Conservation (phyloP, 2,329 filamentous ascomycete genomes). For the Zarea fungicola region DNA sequence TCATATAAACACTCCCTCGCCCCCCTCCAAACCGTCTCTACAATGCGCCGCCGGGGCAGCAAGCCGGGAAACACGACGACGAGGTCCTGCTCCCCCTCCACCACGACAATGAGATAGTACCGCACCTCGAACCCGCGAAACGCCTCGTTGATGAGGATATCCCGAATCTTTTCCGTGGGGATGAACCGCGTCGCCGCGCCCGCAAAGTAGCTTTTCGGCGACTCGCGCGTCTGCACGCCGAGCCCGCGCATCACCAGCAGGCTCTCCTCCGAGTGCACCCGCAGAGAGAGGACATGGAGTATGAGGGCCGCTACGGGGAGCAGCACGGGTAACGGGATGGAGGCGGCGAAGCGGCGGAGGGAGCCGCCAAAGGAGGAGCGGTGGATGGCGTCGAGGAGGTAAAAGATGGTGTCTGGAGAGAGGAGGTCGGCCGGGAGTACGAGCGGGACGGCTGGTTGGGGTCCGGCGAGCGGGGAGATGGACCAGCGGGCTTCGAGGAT, state of each 20-base stretch:
- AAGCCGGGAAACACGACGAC: conserved; percentile 92
- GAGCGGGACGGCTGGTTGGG: conserved; percentile 14
- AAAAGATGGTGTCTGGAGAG: conserved; percentile 21
- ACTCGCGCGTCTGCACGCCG: conserved; percentile 80
- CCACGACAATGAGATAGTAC: conserved; percentile 85
- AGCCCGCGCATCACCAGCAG: conserved; percentile 83
- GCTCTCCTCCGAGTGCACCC: conserved; percentile 65
- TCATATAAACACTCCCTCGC: conserved; percentile 75
- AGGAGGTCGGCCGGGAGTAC: conserved; percentile 17
- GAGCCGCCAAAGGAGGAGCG: conserved; percentile 28
- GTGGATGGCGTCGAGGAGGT: conserved; percentile 22
- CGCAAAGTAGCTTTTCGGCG: conserved; percentile 54
- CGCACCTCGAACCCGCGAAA: conserved; percentile 87
- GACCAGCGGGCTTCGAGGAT: conserved; percentile 46
- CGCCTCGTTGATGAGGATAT: conserved; percentile 92
- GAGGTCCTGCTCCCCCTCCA: conserved; percentile 80
- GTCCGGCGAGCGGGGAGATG: conserved; percentile 25
- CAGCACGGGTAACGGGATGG: conserved; percentile 35
- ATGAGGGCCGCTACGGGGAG: conserved; percentile 30
- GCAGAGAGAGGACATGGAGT: conserved; percentile 41
- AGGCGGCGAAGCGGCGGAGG: conserved; percentile 26
- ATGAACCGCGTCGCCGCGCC: conserved; percentile 57
- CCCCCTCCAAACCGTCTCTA: conserved; percentile 89
- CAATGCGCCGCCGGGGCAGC: conserved; percentile 65
- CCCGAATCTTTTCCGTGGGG: conserved; percentile 84